Percentiles rank a stretch among this genome's conserved stretches.
phyloP scores from a whole-genome alignment of 2,329 filamentous ascomycete species.

The Arachnomyces sp. region DNA sequence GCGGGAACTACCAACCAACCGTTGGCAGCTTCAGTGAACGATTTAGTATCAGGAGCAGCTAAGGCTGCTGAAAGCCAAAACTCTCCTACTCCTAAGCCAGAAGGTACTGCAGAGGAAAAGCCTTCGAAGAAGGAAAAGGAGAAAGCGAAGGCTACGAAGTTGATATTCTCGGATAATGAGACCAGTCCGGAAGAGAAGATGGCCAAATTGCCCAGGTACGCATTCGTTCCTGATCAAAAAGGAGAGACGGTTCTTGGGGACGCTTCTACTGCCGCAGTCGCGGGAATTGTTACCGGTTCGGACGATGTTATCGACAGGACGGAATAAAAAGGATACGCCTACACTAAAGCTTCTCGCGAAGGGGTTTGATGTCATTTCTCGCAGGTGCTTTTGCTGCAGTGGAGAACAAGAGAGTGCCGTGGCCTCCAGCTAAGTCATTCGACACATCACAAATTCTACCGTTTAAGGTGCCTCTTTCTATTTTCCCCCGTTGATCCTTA shows the following conservation, averaged over 20 bases:
- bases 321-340: too few relatives aligned
- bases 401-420: constrained; percentile 6
- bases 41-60: constrained; percentile 44
- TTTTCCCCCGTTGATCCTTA: constrained; percentile 13
- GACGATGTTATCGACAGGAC: constrained; percentile 25
- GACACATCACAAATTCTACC: constrained; percentile 10
- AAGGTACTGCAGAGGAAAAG: constrained; percentile 47
- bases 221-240: constrained; percentile 48
- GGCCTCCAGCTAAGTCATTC: constrained; percentile 15
- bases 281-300: constrained; percentile 25
- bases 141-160: constrained; percentile 56
- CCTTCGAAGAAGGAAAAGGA: constrained; percentile 60
- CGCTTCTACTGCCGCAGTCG: constrained; percentile 26
- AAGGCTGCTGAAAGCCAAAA: constrained; percentile 37
- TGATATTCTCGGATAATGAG: constrained; percentile 76
- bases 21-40: constrained; percentile 42
- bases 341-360: too few relatives aligned
- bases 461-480: constrained; percentile 3
- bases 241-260: constrained; percentile 29
- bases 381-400: too few relatives aligned
- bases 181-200: constrained; percentile 85
- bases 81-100: constrained; percentile 30
- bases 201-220: constrained; percentile 69
- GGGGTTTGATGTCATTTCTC: too few relatives aligned
- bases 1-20: constrained; percentile 24